Conservation (phyloP, 257 asterid species). For the Salvia hispanica region DNA sequence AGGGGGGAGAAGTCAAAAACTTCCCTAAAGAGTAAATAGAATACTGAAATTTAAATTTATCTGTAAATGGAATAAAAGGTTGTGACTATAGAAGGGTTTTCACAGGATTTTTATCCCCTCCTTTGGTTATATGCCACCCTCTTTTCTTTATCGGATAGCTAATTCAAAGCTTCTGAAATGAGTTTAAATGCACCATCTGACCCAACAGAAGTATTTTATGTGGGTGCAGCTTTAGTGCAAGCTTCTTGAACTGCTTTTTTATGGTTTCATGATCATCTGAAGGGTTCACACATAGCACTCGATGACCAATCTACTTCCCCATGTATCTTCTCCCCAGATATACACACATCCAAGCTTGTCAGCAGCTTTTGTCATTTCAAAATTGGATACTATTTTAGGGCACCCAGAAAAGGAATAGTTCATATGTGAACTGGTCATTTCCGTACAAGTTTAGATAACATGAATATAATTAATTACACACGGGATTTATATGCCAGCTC, state of each 20-base stretch:
- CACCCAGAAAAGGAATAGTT: background rate
- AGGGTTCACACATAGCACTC: too few relatives aligned
- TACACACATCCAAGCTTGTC: too few relatives aligned
- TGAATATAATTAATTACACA: background rate
- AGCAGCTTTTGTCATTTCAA: too few relatives aligned
- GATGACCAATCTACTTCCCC: too few relatives aligned
- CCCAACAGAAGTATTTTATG: conserved; percentile 53
- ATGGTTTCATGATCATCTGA: too few relatives aligned
- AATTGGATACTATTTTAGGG: too few relatives aligned
- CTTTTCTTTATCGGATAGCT: conserved; percentile 37
- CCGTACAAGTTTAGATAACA: conserved; percentile 1
- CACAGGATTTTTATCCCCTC: too few relatives aligned
- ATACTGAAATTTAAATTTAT: background rate
- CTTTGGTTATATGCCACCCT: conserved; percentile 61
- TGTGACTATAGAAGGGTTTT: too few relatives aligned
- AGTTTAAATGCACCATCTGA: conserved; percentile 81
- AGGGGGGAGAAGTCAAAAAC: conserved; percentile 40
- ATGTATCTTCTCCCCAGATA: too few relatives aligned
- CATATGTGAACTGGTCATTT: background rate
- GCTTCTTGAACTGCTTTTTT: too few relatives aligned
- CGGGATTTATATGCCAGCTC: background rate
- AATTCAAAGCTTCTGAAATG: conserved; percentile 64
- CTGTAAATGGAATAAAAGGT: too few relatives aligned
- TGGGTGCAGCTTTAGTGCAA: too few relatives aligned
- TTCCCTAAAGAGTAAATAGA: conserved; percentile 29